Base-by-base conservation (phyloP, 208 protist genomes). In the Vickermania spadyakhi region DNA sequence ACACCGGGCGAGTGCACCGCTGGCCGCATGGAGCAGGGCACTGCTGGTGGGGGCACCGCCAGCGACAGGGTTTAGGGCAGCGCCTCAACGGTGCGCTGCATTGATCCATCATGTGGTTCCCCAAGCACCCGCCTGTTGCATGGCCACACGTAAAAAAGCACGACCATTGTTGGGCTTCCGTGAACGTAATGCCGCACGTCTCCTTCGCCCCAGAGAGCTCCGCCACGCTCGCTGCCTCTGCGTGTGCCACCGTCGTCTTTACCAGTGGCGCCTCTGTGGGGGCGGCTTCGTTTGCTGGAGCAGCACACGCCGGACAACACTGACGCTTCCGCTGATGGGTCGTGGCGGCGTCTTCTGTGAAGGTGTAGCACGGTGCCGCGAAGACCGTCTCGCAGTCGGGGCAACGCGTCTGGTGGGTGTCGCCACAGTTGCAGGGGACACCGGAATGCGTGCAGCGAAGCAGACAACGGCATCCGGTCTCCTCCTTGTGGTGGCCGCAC, bases 21-120 rank as follows among this genome's bases (percentile, higher is more conserved):
- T 18, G 5, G 3, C 31, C 3, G 50, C 13, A 18, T 22, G 31
- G 21, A 13, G 31, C 42, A 22, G 74, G 29, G 30, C 79, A 86
- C 1, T n/a, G 4, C 2, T 83, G 36, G 18, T 45, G 36, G 36
- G 7, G 11, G 36, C 36, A 45, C 11, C 18, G 7, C 36, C 36
- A 45, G 11, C 18, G 36, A 18, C 36, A 45, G 11, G 36, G 36
- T 18, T n/a, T 45, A 18, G 7, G 7, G 36, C 36, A 45, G 11
- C 18, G 11, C 7, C 36, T n/a, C n/a, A n/a, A n/a, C n/a, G n/a
- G 36, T 45, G 36, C 36, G 18, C 11, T 7, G 36, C 36, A 45
- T 7, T 7, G 11, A 45, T 45, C 7, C 11, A 7, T n/a, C 11
- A 18, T 7, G 36, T 45, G 36, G 11, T 18, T 7, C 7, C 36